These are phyloP conservation scores for Neostapfia colusana DNA, from an alignment of 176 grass and related monocot species.

Conservation along the genomic window DNA sequence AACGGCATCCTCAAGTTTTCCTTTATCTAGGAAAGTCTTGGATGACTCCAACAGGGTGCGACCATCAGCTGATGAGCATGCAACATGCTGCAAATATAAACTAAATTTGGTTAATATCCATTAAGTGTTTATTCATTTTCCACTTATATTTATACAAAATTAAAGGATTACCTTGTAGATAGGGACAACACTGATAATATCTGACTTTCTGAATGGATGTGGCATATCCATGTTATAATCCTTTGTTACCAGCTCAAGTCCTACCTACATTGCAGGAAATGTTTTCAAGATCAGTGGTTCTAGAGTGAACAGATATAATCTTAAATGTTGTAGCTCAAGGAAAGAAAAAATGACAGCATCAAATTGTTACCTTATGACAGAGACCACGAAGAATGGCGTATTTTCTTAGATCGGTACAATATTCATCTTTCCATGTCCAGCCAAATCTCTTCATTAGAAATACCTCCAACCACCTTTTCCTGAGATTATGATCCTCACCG, in stretches of 20 bases:
- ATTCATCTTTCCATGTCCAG: slow-evolving; percentile 79
- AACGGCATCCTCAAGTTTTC: slow-evolving; percentile 98
- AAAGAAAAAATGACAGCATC: slow-evolving; percentile 19
- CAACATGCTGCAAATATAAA: slow-evolving; percentile 72
- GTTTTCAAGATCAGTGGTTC: slow-evolving; percentile 31
- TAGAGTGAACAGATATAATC: slow-evolving; percentile 30
- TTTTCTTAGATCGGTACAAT: slow-evolving; percentile 77
- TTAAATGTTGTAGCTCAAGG: slow-evolving; percentile 25
- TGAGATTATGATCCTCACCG: slow-evolving; percentile 60
- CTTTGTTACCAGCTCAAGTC: slow-evolving; percentile 90
- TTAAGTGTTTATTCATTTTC: slow-evolving; percentile 28
- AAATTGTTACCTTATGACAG: slow-evolving; percentile 83
- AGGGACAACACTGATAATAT: slow-evolving; percentile 91
- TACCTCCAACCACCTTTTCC: slow-evolving; percentile 76
- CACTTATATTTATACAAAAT: slow-evolving; percentile 34
- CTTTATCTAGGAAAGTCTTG: slow-evolving; percentile 96
- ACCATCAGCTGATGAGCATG: slow-evolving; percentile 96
- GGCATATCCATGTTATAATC: slow-evolving; percentile 84
- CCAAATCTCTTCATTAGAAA: slow-evolving; percentile 86
- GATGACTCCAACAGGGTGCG: slow-evolving; percentile 95
- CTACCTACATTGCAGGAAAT: slow-evolving; percentile 67
- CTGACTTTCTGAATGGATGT: slow-evolving; percentile 73
- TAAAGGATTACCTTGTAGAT: slow-evolving; percentile 82
- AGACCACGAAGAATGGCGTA: slow-evolving; percentile 91
- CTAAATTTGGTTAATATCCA: slow-evolving; percentile 19